Conservation (phyloP, 78 protist genomes). For the Planoprotostelium fungivorum region DNA sequence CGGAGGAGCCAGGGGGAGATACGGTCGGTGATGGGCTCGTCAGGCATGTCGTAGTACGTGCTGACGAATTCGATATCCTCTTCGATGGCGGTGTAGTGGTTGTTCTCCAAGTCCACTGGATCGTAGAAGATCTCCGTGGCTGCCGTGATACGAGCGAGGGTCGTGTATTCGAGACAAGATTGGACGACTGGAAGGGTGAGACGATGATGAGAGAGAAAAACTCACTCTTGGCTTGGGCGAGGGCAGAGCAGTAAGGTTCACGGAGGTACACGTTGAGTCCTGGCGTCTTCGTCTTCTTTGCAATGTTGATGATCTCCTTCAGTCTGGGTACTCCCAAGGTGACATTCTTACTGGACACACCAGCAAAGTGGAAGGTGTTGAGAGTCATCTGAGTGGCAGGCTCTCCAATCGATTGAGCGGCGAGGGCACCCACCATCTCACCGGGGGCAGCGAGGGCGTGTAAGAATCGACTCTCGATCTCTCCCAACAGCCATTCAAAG, state of each 20-base stretch:
- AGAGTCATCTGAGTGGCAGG: conserved; percentile 99
- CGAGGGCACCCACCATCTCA: conserved; percentile 93
- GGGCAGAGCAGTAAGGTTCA: conserved; percentile 23
- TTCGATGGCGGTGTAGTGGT: conserved; percentile 49
- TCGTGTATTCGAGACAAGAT: conserved; percentile 78
- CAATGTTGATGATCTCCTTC: conserved; percentile 96
- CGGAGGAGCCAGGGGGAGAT: conserved; percentile 85
- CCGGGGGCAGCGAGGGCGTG: conserved; percentile 85
- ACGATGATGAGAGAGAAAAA: background rate
- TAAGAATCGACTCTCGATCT: conserved; percentile 80
- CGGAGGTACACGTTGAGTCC: conserved; percentile 75
- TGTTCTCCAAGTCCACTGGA: conserved; percentile 67
- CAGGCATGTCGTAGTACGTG: conserved; percentile 50
- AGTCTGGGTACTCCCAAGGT: conserved; percentile 97
- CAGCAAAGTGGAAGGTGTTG: conserved; percentile 99
- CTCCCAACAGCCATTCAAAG: conserved; percentile 93
- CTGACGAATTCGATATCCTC: conserved; percentile 82
- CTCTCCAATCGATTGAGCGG: conserved; percentile 99
- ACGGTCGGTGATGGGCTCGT: conserved; percentile 17
- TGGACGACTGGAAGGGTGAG: conserved; percentile 41
- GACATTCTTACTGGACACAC: conserved; percentile 97
- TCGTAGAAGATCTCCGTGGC: conserved; percentile 93
- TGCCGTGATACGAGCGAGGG: conserved; percentile 68
- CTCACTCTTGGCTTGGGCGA: conserved; percentile 38
- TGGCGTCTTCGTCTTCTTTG: conserved; percentile 89